Conservation (phyloP, 1,284 basidiomycete genomes). For the Volvariella volvacea region DNA sequence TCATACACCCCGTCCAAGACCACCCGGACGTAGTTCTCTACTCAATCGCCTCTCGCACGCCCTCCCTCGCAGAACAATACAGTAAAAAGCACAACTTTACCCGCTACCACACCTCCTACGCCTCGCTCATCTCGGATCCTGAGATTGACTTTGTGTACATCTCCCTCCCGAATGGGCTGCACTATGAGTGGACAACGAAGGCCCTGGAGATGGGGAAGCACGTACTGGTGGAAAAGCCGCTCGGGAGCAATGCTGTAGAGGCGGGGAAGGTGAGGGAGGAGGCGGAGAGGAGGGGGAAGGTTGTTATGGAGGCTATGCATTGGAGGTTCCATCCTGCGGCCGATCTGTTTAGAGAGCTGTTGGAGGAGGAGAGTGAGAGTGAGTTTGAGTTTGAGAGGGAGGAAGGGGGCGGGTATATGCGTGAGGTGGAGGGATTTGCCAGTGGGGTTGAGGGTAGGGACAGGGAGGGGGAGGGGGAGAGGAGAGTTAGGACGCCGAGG, state of each 20-base stretch:
- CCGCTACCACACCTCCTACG: conserved; percentile 35
- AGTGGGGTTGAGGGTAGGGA: too few species aligned
- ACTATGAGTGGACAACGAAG: conserved; percentile 64
- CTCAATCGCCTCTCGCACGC: conserved; percentile 48
- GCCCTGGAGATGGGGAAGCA: conserved; percentile 57
- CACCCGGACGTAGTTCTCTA: conserved; percentile 46
- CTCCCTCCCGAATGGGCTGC: conserved; percentile 51
- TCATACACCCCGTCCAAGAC: conserved; percentile 40
- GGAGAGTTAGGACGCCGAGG: not conserved
- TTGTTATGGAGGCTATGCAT: conserved; percentile 49
- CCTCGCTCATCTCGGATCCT: conserved; percentile 28
- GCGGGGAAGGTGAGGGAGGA: conserved; percentile 34
- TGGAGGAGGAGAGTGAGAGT: conserved; percentile 19
- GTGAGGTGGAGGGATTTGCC: too few species aligned
- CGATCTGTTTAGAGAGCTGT: conserved; percentile 36
- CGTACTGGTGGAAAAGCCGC: conserved; percentile 60
- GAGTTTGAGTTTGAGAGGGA: not conserved
- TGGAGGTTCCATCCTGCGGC: conserved; percentile 48
- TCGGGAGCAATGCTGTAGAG: conserved; percentile 44
- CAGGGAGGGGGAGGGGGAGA: not conserved
- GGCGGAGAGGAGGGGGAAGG: conserved; percentile 32
- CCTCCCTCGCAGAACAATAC: conserved; percentile 31
- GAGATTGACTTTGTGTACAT: conserved; percentile 51
- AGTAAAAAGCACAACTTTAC: conserved; percentile 43
- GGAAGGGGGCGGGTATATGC: too few species aligned